A percentile compares a stretch with the other conserved stretches of the same genome.
These are phyloP conservation scores for Hanseniaspora vineae DNA, from an alignment of 805 yeast genomes.

Conservation along the genomic window DNA sequence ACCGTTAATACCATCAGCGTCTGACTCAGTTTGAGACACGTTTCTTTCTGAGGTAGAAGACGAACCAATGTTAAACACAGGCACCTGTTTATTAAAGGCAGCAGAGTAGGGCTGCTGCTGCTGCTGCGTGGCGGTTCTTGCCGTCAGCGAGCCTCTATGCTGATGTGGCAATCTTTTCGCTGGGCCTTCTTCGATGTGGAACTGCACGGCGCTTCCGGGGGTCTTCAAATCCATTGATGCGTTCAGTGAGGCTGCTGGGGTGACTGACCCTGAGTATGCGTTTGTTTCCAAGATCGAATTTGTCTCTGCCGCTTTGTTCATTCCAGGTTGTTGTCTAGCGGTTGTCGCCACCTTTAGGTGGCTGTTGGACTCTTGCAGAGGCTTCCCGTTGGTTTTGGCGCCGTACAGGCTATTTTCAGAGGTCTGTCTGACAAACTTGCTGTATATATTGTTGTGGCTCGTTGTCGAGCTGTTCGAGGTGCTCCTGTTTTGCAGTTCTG, in stretches of 20 bases:
- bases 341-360: background rate
- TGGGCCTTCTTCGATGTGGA: slow-evolving; percentile 31
- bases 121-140: slow-evolving; percentile 25
- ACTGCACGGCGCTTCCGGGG: slow-evolving; percentile 27
- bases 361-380: background rate
- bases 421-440: slow-evolving; percentile 6
- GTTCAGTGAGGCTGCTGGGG: background rate
- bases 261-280: too few relatives aligned
- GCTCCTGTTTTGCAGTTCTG: too few relatives aligned
- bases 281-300: slow-evolving; percentile 1
- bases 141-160: slow-evolving; percentile 46
- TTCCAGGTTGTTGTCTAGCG: background rate
- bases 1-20: too few relatives aligned
- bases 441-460: slow-evolving; percentile 1
- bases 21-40: too few relatives aligned
- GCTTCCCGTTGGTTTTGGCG: background rate
- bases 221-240: slow-evolving; percentile 1
- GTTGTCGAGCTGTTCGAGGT: background rate
- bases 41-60: too few relatives aligned
- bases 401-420: slow-evolving; percentile 5
- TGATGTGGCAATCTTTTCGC: slow-evolving; percentile 25
- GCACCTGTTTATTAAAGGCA: too few relatives aligned
- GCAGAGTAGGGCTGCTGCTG: too few relatives aligned
- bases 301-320: slow-evolving; percentile 1
- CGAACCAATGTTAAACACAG: too few relatives aligned